Base-by-base conservation (phyloP, 2,329 filamentous ascomycete species). In the Hypoxylon rubiginosum region DNA sequence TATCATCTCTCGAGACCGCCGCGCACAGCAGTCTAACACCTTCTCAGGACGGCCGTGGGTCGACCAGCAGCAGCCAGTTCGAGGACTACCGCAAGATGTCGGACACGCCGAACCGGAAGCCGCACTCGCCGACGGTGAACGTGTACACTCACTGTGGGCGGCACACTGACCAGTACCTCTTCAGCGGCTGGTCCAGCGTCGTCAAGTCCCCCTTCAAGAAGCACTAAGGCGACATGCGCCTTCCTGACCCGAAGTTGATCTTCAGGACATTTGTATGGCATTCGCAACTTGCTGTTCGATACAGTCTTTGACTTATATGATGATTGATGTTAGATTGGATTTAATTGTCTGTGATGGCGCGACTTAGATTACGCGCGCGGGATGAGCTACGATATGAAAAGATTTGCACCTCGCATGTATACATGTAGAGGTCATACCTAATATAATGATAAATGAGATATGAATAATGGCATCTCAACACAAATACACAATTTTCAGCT, bases 131-230 rank as follows among this genome's bases (percentile, higher is more conserved):
- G 19, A 80, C 79, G 8, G 80, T 82, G 69, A 87, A 87, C 66
- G 80, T 83, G 45, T 81, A 86, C 75, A 86, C 84, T 36, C 84
- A 85, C 62, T 87, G 85, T 66, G 85, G 85, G 13, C 80, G 85
- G 13, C 85, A 87, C 74, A 83, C 83, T 41, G 81, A 86, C 69
- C 83, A 87, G 70, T 85, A 82, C 63, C 77, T 87, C 13, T 84
- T 87, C 65, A 78, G 83, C 34, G 85, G 85, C 0, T 82, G 81
- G 45, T 84, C 79, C 7, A 82, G 82, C 48, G 73, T 84, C 34
- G 81, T 81, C 68, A 80, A 80, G 49, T 75, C 79, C 15, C 71
- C 84, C 50, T 79, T 81, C 45, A 80, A 77, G 72, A 75, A 68
- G 59, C 64, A 71, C 21, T 73, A 68, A 68, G 52, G 9, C 39